phyloP scores from a whole-genome alignment of 2,329 filamentous ascomycete species.

The Sphaerulina populicola region DNA sequence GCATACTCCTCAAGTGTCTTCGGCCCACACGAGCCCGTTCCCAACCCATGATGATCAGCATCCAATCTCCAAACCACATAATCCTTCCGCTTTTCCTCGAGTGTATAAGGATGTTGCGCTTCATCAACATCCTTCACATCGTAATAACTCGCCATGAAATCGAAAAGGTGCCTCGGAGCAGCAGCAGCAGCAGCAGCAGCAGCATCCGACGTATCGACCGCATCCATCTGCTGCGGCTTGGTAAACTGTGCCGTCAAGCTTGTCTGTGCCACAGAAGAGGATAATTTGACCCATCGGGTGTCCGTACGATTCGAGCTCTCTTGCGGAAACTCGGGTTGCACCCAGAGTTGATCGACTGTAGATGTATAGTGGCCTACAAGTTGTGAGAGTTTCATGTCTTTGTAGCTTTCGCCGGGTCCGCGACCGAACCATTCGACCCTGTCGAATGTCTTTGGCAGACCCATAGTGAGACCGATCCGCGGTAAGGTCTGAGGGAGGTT shows the following conservation, averaged over 20 bases:
- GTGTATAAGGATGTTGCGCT: slow-evolving; percentile 56
- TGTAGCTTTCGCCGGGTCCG: slow-evolving; percentile 58
- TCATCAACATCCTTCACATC: slow-evolving; percentile 46
- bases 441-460: slow-evolving; percentile 42
- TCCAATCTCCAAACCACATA: slow-evolving; percentile 53
- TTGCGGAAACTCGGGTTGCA: slow-evolving; percentile 58
- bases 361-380: slow-evolving; percentile 37
- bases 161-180: slow-evolving; percentile 17
- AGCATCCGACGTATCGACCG: neutral
- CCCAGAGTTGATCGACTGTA: slow-evolving; percentile 45
- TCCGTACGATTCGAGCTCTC: slow-evolving; percentile 58
- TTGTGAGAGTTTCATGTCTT: slow-evolving; percentile 56
- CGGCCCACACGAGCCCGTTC: slow-evolving; percentile 54
- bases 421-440: slow-evolving; percentile 53
- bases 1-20: slow-evolving; percentile 39
- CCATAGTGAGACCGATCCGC: slow-evolving; percentile 53
- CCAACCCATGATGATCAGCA: slow-evolving; percentile 33
- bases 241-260: slow-evolving; percentile 28
- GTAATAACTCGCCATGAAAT: slow-evolving; percentile 52
- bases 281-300: slow-evolving; percentile 46
- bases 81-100: slow-evolving; percentile 48
- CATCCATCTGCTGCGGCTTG: slow-evolving; percentile 15
- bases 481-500: slow-evolving; percentile 50
- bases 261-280: neutral
- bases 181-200: neutral